These are phyloP conservation scores for Sclerotinia glacialis DNA, from an alignment of 2,329 filamentous ascomycete genomes.

Conservation along the genomic window DNA sequence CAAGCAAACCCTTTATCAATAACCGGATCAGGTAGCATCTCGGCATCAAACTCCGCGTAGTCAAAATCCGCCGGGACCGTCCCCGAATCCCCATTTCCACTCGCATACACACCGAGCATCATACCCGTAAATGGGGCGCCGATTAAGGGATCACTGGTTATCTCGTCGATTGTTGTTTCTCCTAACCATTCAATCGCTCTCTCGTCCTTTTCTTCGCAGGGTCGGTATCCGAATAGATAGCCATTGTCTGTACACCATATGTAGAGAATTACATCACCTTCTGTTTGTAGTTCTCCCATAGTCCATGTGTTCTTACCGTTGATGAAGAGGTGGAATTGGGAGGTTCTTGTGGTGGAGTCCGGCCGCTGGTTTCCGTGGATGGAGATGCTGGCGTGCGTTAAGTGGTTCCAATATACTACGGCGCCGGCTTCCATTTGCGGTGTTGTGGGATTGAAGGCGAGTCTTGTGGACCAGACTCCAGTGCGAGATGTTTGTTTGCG, in stretches of 20 bases:
- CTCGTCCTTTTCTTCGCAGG: background rate
- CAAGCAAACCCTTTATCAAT: accelerated
- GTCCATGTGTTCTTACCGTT: background rate
- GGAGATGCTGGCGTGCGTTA: background rate
- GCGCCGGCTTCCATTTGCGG: slow-evolving; percentile 4
- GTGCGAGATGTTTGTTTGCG: slow-evolving; percentile 16
- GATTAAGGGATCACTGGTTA: background rate
- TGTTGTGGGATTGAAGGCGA: slow-evolving; percentile 1
- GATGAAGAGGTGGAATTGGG: background rate
- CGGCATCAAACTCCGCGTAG: background rate
- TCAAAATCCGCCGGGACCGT: background rate
- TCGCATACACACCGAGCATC: slow-evolving; percentile 11
- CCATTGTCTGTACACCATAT: background rate
- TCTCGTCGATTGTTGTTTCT: slow-evolving; percentile 2
- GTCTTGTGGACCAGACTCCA: slow-evolving; percentile 5
- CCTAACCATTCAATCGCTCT: background rate
- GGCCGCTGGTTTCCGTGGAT: background rate
- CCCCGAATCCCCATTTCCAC: slow-evolving; percentile 3
- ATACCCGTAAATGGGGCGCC: slow-evolving; percentile 14
- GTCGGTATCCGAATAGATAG: background rate
- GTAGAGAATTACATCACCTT: background rate
- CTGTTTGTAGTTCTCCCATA: background rate
- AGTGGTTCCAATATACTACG: slow-evolving; percentile 10
- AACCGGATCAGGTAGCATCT: background rate
- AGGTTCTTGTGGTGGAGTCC: background rate